Evolutionary conservation across 257 asterid genomes (phyloP), one percentile per base, ranked within the genome.

Genomic region (Solanum ossicruentum): DNA sequence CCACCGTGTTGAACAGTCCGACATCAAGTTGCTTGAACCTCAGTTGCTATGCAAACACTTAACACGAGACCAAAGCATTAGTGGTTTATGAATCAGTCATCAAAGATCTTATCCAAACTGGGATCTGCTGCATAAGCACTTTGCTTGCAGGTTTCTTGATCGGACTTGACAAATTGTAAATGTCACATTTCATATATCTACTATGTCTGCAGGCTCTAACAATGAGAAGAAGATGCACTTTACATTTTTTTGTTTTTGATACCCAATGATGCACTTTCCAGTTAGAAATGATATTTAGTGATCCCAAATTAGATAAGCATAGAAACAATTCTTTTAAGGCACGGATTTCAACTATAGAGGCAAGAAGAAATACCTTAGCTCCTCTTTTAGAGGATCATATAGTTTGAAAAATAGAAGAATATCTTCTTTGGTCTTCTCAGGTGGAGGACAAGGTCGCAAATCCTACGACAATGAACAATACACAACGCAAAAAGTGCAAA

Each of bases 371-470:
- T 88, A 91, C 96, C 96, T 87, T n/a, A 94, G 87, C 86, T 92
- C 93, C 87, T 93, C 97, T 86, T 91, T 92, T 82, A 86, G 80
- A 85, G 98, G 98, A 70, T 94, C 97, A 71, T 93, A 92, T 67
- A 90, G 91, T 85, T 94, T 93, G 89, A 94, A 93, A 88, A 92
- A 92, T 88, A 94, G 89, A 87, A 94, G 91, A 85, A 94, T 94
- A 72, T 94, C 94, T 12, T 93, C 97, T 90, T 93, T 94, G 52
- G 88, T 86, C 86, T 92, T 94, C 85, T 88, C 93, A 66, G 90
- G 93, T 80, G 91, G 93, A 87, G 93, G 89, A 63, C 92, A 85
- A 26, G 97, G 95, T 84, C 61, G 90, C 90, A 88, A 84, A 86
- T 91, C 97, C 98, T 94, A 63, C 86, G 86, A 45, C 45, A 82